These are phyloP conservation scores for Pichia sorboxylosa DNA, from an alignment of 1,139 yeast species.

Conservation along the genomic window DNA sequence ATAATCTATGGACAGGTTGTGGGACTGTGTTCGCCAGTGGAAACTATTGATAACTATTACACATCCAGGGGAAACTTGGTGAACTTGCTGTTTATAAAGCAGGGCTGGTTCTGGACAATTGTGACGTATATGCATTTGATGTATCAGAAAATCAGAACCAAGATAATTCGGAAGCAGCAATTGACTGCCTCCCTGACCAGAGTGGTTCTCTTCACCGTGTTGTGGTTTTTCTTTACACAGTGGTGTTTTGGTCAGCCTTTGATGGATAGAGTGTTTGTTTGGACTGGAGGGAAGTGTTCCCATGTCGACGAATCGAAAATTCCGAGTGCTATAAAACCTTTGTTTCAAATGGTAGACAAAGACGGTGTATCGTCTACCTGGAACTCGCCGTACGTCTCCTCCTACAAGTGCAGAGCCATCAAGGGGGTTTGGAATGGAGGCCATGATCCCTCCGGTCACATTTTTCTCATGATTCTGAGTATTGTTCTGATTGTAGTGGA, in stretches of 20 bases:
- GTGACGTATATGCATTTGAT: constrained; percentile 24
- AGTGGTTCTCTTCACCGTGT: constrained; percentile 44
- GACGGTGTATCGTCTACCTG: neutral
- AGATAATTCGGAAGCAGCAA: constrained; percentile 8
- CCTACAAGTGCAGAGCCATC: constrained; percentile 39
- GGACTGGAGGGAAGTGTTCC: constrained; percentile 78
- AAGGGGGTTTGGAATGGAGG: constrained; percentile 85
- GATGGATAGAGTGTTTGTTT: constrained; percentile 74
- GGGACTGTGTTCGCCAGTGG: constrained; percentile 17
- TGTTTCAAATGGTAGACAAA: constrained; percentile 4
- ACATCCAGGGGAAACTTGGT: constrained; percentile 53
- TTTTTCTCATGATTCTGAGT: constrained; percentile 65
- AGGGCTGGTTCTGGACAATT: constrained; percentile 92
- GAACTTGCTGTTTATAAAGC: constrained; percentile 67
- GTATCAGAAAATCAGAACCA: constrained; percentile 1
- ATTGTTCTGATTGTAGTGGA: constrained; percentile 64
- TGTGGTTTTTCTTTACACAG: constrained; percentile 82
- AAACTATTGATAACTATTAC: constrained; percentile 39
- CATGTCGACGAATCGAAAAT: constrained; percentile 14
- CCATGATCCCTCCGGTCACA: constrained; percentile 94
- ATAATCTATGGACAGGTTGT: constrained; percentile 7
- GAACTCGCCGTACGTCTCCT: constrained; percentile 14
- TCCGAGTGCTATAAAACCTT: constrained; percentile 4
- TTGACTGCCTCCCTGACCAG: constrained; percentile 24
- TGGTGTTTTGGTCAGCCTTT: constrained; percentile 83